phyloP scores from a whole-genome alignment of 805 yeast genomes.

The Schizosaccharomyces octosporus region DNA sequence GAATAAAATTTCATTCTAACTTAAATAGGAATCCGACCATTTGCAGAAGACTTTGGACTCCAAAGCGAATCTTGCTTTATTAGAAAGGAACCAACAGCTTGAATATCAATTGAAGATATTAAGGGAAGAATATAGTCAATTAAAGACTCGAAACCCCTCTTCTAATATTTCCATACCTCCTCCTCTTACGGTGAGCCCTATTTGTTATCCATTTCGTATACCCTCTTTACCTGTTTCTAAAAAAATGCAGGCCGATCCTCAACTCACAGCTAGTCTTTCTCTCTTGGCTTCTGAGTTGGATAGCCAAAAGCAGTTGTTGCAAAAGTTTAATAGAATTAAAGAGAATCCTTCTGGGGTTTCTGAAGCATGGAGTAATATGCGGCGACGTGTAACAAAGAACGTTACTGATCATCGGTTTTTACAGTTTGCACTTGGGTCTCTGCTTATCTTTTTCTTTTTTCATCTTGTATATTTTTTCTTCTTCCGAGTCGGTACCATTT shows the following conservation, averaged over 20 bases:
- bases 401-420: not conserved
- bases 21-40: not conserved
- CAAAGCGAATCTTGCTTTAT: not conserved
- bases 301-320: not conserved
- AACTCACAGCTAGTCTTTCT: not conserved
- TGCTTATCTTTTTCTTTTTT: not conserved
- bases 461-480: not conserved
- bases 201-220: not conserved
- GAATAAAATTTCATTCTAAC: not conserved
- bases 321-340: not conserved
- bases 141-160: not conserved
- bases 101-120: too few relatives aligned
- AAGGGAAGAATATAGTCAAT: too few relatives aligned
- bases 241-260: not conserved
- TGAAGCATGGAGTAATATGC: not conserved
- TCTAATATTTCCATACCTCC: not conserved
- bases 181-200: not conserved
- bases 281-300: not conserved
- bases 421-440: not conserved
- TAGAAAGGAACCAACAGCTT: not conserved
- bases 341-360: not conserved
- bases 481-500: not conserved
- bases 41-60: not conserved
- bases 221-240: not conserved
- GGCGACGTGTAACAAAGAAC: too few relatives aligned